A percentile compares a stretch with the other conserved stretches of the same genome.
Evolutionary conservation across 1,284 basidiomycete genomes (phyloP).

Genomic region (Austroboletus novae-zelandiae): DNA sequence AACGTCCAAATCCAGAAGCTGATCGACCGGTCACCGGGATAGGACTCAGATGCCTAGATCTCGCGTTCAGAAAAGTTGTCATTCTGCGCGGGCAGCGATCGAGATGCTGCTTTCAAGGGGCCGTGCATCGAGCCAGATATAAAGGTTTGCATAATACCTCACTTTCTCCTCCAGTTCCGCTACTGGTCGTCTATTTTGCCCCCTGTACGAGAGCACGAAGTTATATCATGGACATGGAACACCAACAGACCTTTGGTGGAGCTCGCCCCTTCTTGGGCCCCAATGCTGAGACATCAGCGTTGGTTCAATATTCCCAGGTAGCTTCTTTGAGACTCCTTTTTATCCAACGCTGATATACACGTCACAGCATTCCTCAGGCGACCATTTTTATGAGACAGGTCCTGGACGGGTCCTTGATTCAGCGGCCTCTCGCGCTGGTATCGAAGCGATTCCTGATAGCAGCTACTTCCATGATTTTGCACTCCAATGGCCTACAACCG

Average conservation of each 20-base stretch:
- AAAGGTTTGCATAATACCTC: too few relatives aligned
- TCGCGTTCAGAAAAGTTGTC: too few relatives aligned
- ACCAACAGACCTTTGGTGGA: neutral
- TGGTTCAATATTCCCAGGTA: constrained; percentile 5
- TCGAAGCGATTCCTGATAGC: neutral
- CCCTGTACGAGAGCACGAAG: neutral
- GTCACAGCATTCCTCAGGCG: constrained; percentile 1
- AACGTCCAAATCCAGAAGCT: too few relatives aligned
- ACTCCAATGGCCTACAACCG: neutral
- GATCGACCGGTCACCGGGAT: too few relatives aligned
- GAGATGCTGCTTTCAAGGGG: too few relatives aligned
- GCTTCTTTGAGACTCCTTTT: neutral
- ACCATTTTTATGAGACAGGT: neutral
- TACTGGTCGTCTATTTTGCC: neutral
- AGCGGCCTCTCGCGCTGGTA: neutral
- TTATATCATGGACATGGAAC: neutral
- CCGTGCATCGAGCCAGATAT: too few relatives aligned
- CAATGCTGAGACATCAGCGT: neutral
- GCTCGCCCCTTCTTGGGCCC: neutral
- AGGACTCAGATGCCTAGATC: too few relatives aligned
- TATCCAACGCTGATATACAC: neutral
- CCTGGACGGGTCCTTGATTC: neutral
- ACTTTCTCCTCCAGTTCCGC: neutral
- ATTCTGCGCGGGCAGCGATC: too few relatives aligned
- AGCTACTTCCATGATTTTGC: neutral